Evolutionary conservation across 2,329 filamentous ascomycete genomes (phyloP).

Genomic region (Colletotrichum sp.): DNA sequence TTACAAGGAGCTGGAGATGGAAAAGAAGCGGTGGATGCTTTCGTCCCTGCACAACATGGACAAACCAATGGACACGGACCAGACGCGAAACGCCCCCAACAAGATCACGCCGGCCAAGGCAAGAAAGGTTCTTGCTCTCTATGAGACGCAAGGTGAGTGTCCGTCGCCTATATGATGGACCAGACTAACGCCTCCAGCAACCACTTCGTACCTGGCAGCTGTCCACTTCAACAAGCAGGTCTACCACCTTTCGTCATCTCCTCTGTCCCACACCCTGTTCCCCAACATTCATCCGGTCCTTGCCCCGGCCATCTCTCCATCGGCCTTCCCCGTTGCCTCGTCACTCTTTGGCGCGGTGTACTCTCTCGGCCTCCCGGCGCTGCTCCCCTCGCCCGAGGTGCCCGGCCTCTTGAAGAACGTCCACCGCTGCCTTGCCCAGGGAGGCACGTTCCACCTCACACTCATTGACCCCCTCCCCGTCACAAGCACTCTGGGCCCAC

Average conservation of each 20-base stretch:
- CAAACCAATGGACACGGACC: constrained; percentile 29
- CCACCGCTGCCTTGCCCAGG: constrained; percentile 57
- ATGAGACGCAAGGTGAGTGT: constrained; percentile 53
- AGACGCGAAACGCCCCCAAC: background rate
- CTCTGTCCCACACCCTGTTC: constrained; percentile 40
- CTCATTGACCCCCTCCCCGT: constrained; percentile 68
- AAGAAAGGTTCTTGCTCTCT: constrained; percentile 50
- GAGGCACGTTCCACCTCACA: constrained; percentile 62
- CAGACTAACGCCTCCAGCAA: constrained; percentile 38
- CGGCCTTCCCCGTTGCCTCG: constrained; percentile 41
- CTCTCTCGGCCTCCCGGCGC: constrained; percentile 59
- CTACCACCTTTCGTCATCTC: constrained; percentile 50
- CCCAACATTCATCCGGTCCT: constrained; percentile 44
- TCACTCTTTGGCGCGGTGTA: constrained; percentile 54
- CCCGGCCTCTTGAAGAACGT: constrained; percentile 61
- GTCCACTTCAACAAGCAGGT: constrained; percentile 43
- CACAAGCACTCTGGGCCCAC: constrained; percentile 57
- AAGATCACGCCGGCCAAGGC: constrained; percentile 23
- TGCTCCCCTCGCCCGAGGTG: constrained; percentile 62
- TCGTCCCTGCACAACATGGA: constrained; percentile 57
- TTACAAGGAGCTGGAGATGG: constrained; percentile 56
- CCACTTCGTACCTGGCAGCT: constrained; percentile 53
- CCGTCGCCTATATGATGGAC: background rate
- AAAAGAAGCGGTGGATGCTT: constrained; percentile 67
- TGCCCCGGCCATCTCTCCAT: constrained; percentile 40